Base-by-base conservation (phyloP, 2,329 filamentous ascomycete genomes). In the Monilinia vaccinii-corymbosi region DNA sequence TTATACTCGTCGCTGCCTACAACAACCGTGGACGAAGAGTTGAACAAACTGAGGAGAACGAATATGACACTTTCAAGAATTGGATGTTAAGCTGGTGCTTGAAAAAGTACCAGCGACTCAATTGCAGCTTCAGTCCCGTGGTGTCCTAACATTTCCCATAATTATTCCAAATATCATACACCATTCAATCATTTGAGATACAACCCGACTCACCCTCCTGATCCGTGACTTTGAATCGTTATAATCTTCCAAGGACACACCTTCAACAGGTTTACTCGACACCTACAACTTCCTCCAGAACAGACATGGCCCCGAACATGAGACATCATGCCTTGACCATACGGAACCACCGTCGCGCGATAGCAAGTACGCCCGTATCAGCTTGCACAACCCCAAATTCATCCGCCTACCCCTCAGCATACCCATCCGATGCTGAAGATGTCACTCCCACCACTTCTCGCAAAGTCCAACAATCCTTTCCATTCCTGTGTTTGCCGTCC, bases 401-500 rank as follows among this genome's bases (percentile, higher is more conserved):
- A 9, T 67, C 63, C 7, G 46, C 60, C 18, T 65, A 63, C 53
- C 63, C 65, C 23, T 67, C 69, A 9, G 56, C 68, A 23, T 69
- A 66, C 56, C 66, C 68, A 4, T 68, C 68, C 5, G 68, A 70
- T 60, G 68, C 65, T 9, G 67, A 70, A 57, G 68, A 66, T 48
- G 60, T 65, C 42, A 61, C 50, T 56, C 31, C 40, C 10, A 46
- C 53, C 10, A 25, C 31, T 16, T 28, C 49, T 34, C 49, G 32
- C 31, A 60, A 48, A 48, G 23, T 8, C 3, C 64, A 62, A 42
- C 34, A 61, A 60, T 21, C 81, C 0, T 89, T 89, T 59, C 80
- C 76, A 9, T 88, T 91, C 71, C 78, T 91, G 61, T 76, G 81
- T 34, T 75, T 92, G 1, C 88, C 88, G 0, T 79, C 82, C 0